A percentile compares a stretch with the other conserved stretches of the same genome.
Conservation (phyloP, 2,329 filamentous ascomycete genomes). For the Verticillium isaacii region DNA sequence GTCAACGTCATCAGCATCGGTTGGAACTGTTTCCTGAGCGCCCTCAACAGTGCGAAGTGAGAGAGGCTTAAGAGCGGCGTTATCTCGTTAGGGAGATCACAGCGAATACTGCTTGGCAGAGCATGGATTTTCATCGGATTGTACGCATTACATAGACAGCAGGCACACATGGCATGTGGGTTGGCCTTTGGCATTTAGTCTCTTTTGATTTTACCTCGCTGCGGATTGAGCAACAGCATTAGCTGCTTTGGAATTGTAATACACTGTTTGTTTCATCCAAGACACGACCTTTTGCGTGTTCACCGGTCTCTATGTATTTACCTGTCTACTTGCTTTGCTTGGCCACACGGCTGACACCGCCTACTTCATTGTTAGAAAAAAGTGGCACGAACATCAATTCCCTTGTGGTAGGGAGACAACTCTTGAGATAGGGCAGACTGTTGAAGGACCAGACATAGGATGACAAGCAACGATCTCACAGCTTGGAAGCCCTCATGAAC, state of each 20-base stretch:
- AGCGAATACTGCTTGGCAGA: not conserved
- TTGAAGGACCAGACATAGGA: too few species aligned
- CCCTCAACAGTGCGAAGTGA: constrained; percentile 45
- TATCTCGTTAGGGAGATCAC: too few species aligned
- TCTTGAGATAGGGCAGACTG: too few species aligned
- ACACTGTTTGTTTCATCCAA: not conserved
- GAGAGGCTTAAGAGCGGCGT: not conserved
- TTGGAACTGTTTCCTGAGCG: constrained; percentile 63
- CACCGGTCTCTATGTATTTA: too few species aligned
- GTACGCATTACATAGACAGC: not conserved
- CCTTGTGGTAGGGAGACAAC: too few species aligned
- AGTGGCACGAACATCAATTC: too few species aligned
- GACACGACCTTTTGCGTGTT: too few species aligned
- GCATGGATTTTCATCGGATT: not conserved
- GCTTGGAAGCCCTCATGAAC: not conserved
- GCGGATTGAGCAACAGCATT: not conserved
- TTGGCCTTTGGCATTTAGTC: not conserved
- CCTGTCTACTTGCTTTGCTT: too few species aligned
- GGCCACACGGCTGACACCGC: too few species aligned
- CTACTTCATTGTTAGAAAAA: too few species aligned
- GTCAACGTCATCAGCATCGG: constrained; percentile 75
- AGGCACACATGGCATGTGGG: not conserved
- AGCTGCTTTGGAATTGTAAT: not conserved
- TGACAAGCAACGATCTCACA: not conserved
- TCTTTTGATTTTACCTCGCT: not conserved